Conservation (phyloP, 148 eudicot species). For the Gaultheria prostrata region DNA sequence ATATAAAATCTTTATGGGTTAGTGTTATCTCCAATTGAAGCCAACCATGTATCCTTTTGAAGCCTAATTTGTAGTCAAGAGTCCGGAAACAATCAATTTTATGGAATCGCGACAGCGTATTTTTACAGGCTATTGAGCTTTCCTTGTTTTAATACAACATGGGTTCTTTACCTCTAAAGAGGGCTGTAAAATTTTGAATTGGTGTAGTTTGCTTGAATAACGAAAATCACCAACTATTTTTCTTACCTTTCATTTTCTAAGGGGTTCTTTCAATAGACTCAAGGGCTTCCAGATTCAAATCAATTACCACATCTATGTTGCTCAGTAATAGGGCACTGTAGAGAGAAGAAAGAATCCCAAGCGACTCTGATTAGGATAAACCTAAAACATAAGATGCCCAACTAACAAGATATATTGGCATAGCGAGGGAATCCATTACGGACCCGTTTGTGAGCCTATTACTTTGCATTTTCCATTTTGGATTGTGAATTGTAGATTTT, state of each 20-base stretch:
- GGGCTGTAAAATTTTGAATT: not conserved
- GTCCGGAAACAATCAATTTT: not conserved
- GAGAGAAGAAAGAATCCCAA: constrained; percentile 10
- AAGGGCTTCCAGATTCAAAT: not conserved
- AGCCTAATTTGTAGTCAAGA: not conserved
- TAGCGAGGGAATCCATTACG: not conserved
- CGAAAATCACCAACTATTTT: not conserved
- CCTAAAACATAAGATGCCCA: not conserved
- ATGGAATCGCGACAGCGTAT: not conserved
- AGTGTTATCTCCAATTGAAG: not conserved
- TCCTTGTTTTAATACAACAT: not conserved
- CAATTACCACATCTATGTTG: not conserved
- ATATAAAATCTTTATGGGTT: not conserved
- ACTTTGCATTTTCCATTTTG: too few relatives aligned
- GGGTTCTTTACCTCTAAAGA: not conserved
- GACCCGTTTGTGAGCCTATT: too few relatives aligned
- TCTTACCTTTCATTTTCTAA: too few relatives aligned
- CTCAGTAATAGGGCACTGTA: not conserved
- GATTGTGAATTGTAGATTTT: too few relatives aligned
- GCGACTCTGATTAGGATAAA: not conserved
- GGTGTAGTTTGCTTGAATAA: not conserved
- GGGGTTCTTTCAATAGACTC: not conserved
- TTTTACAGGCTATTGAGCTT: not conserved
- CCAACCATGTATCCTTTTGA: too few relatives aligned
- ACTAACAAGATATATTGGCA: not conserved